Base-by-base conservation (phyloP, 768 basidiomycete genomes). In the Infundibulicybe gibba region DNA sequence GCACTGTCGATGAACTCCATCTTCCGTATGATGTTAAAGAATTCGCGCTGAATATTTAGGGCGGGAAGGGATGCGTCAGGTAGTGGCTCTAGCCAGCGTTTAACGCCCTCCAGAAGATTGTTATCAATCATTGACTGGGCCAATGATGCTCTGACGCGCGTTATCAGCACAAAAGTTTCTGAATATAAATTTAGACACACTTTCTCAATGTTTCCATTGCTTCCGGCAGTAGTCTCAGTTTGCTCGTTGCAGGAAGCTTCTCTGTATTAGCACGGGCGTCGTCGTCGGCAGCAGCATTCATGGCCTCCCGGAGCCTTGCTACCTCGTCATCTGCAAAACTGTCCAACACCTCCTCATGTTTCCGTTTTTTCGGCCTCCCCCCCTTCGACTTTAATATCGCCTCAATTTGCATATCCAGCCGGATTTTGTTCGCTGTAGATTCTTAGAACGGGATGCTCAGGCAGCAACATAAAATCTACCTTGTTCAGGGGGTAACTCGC, bases 71-170 rank as follows among this genome's bases (percentile, higher is more conserved):
- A 94, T 45, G 81, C 81, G 68, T 97, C 92, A 0, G 87, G 88
- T 13, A 98, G 83, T 0, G 97, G 97, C 57, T 98, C 97, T 2
- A 99, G 81, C 91, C 92, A 99, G 32, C 81, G 73, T 34, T 81
- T 76, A 43, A 97, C 92, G 5, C 87, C 93, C 54, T 92, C 89
- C 21, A 99, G 75, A 35, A 98, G 80, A 53, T 94, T 93, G 63
- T 94, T 94, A 68, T 99, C 97, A 44, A 93, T 82, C 59, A 98
- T 95, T 5, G 93, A 90, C 57, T 95, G 91, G 10, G 87, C 82
- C 13, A 95, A 79, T 1, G 91, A 84, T 14, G 82, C 79, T 65
- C 93, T 95, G 45, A 15, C 48, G 32, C 48, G 37, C 35, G 34
- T 50, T n/a, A 48, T 45, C 16, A 33, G 30, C 41, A 32, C 41